Evolutionary conservation across 2,329 filamentous ascomycete genomes (phyloP).

Genomic region (Fusarium sp.): DNA sequence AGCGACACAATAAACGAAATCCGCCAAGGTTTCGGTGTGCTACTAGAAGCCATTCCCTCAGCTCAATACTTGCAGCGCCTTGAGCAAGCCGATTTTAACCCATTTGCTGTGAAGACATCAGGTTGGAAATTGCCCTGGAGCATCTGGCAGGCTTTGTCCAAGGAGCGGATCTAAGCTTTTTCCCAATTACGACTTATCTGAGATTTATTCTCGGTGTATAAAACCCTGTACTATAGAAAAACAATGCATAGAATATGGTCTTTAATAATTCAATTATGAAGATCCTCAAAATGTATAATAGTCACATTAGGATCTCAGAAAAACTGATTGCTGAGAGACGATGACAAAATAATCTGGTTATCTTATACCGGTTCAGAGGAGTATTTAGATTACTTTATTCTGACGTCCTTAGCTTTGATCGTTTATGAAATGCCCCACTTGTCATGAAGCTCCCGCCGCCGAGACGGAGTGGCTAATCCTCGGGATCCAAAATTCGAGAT

Average conservation of each 20-base stretch:
- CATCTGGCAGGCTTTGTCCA: constrained; percentile 66
- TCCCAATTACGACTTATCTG: constrained; percentile 6
- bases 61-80: constrained; percentile 82
- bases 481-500: constrained; percentile 48
- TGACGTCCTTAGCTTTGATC: background rate
- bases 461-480: constrained; percentile 46
- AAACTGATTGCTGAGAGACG: background rate
- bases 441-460: constrained; percentile 23
- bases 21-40: constrained; percentile 77
- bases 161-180: constrained; percentile 57
- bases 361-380: background rate
- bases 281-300: background rate
- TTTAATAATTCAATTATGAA: background rate
- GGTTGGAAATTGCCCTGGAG: constrained; percentile 90
- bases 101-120: constrained; percentile 71
- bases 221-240: constrained; percentile 30
- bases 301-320: background rate
- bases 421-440: constrained; percentile 15
- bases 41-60: constrained; percentile 84
- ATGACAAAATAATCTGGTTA: background rate
- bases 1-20: constrained; percentile 57
- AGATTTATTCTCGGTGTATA: background rate
- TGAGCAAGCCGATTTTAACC: constrained; percentile 86
- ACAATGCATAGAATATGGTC: constrained; percentile 21
- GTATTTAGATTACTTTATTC: background rate